Base-by-base conservation (phyloP, 1,139 yeast genomes). In the Neolecta irregularis region DNA sequence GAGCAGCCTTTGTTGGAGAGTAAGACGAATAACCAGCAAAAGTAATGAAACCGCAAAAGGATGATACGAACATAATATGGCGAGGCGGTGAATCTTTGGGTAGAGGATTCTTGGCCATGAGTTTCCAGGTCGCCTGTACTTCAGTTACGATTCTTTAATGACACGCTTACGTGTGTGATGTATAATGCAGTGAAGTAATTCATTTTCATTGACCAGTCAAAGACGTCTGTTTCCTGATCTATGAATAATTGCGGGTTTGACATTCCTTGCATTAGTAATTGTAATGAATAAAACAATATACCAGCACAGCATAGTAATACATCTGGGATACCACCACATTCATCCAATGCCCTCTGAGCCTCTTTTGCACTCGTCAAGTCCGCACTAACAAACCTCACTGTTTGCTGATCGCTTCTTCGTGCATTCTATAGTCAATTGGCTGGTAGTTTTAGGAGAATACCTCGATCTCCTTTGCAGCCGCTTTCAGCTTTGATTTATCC, bases 21-120 rank as follows among this genome's bases (percentile, higher is more conserved):
- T 91, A 91, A 47, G 81, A 88, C 0, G 72, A 64, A 53, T 91
- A 91, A 0, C 99, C 99, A 33, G 83, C 78, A 50, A 88, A 75
- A 3, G 95, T 81, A 58, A 71, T 85, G 46, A 76, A 71, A 2
- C 92, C 81, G 3, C 76, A 72, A 5, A 75, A 77, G 1, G 94
- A 80, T 0, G 94, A 77, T 48, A 83, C 72, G 28, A 80, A 62
- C 3, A 88, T 65, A 5, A 91, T 55, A 48, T 79, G 85, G 34
- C 85, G 61, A 12, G 23, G 25, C 20, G 31, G 8, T 28, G 31
- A 16, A 3, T 28, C 22, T 19, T 44, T 20, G 20, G 47, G 39
- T 5, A 32, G 28, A 44, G 46, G 50, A 44, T 30, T 41, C 20
- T 19, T 39, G 24, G 50, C 47, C 65, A 71, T 64, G 19, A 60